Evolutionary conservation across 345 rosid species (phyloP).

Genomic region (Euphorbia lathyris): DNA sequence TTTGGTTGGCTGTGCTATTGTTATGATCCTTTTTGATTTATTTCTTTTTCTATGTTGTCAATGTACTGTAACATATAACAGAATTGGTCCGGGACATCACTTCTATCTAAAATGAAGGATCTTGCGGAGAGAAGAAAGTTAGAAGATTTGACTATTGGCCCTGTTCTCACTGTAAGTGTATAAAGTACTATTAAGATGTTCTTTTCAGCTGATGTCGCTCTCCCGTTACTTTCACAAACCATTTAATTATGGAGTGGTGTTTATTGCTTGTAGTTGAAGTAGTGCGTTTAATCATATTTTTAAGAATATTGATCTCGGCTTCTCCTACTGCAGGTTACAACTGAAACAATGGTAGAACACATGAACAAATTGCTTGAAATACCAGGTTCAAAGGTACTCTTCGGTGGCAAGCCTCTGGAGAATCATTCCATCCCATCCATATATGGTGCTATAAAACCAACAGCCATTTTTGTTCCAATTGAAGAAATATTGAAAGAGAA

Average conservation of each 20-base stretch:
- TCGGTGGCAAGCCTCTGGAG: slow-evolving; percentile 74
- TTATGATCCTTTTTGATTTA: neutral
- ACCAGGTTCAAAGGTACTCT: slow-evolving; percentile 79
- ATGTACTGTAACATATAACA: slow-evolving; percentile 24
- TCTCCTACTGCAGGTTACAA: slow-evolving; percentile 54
- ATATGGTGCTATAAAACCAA: slow-evolving; percentile 89
- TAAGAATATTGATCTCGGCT: neutral
- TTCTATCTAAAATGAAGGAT: slow-evolving; percentile 63
- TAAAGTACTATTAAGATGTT: neutral
- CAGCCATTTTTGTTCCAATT: slow-evolving; percentile 80
- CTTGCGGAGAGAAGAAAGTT: slow-evolving; percentile 87
- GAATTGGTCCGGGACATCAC: slow-evolving; percentile 76
- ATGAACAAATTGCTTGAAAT: slow-evolving; percentile 69
- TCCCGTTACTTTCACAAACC: neutral
- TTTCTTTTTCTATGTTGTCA: neutral
- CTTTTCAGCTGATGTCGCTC: neutral
- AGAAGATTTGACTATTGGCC: slow-evolving; percentile 88
- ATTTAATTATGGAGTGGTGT: neutral
- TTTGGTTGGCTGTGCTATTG: neutral
- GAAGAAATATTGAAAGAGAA: slow-evolving; percentile 77
- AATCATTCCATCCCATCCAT: slow-evolving; percentile 85
- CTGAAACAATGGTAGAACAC: slow-evolving; percentile 89
- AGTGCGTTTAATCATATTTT: neutral
- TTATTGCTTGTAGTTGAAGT: neutral
- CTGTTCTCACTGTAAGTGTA: slow-evolving; percentile 86